Percentiles rank a stretch among this genome's conserved stretches.
Conservation (phyloP, 2,329 filamentous ascomycete species). For the Drechslerella coelobrocha region DNA sequence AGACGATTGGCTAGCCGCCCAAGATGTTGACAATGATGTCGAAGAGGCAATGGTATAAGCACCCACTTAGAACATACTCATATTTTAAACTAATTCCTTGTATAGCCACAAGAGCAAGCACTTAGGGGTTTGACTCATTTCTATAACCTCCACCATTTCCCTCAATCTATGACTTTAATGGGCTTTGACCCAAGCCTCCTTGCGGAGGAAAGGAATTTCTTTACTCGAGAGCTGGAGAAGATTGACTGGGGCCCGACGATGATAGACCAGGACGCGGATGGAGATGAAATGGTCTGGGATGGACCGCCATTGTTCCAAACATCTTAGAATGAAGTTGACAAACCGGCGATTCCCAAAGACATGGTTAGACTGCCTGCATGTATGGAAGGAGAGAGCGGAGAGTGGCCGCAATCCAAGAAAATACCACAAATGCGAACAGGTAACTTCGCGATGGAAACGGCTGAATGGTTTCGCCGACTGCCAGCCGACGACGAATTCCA, state of each 20-base stretch:
- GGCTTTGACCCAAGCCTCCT: conserved; percentile 65
- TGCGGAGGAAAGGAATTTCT: conserved; percentile 79
- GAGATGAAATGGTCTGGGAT: conserved; percentile 48
- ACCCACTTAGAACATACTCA: background rate
- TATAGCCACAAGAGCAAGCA: conserved; percentile 80
- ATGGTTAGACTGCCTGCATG: background rate
- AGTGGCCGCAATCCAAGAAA: too few species aligned
- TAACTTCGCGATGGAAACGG: too few species aligned
- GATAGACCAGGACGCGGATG: conserved; percentile 66
- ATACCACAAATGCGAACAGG: too few species aligned
- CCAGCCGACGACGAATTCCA: background rate
- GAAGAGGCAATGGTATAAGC: conserved; percentile 74
- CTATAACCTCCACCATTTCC: conserved; percentile 68
- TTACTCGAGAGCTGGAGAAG: conserved; percentile 76
- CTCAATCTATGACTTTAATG: conserved; percentile 52
- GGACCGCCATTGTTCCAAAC: conserved; percentile 42
- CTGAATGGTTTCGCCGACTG: background rate
- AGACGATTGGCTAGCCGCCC: conserved; percentile 92
- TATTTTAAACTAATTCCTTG: background rate
- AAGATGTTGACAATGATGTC: conserved; percentile 90
- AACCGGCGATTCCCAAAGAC: conserved; percentile 7
- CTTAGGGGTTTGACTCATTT: conserved; percentile 89
- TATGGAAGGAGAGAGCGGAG: background rate
- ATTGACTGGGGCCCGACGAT: conserved; percentile 40
- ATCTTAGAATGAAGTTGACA: conserved; percentile 36